Evolutionary conservation across 176 grass and related monocot species (phyloP).

Genomic region (Typha latifolia): DNA sequence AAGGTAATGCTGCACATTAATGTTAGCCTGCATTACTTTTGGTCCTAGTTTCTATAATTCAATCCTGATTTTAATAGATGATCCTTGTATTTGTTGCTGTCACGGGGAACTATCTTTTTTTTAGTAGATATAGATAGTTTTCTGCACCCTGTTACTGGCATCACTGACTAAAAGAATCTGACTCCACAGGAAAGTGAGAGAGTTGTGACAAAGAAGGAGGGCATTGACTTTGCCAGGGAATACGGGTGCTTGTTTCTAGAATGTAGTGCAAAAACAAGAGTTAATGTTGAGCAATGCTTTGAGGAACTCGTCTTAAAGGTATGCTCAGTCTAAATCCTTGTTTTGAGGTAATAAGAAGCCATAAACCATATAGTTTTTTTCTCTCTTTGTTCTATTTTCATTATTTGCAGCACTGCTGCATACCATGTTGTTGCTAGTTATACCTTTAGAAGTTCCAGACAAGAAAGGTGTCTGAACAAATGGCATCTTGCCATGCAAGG

Average conservation of each 20-base stretch:
- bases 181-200: slow-evolving; percentile 87
- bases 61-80: no score
- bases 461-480: no score
- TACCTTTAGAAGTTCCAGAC: no score
- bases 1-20: slow-evolving; percentile 41
- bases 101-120: background rate
- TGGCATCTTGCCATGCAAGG: no score
- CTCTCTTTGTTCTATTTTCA: no score
- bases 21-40: background rate
- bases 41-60: background rate
- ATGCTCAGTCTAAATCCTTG: background rate
- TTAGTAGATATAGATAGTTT: background rate
- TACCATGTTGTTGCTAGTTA: no score
- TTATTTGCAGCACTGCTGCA: no score
- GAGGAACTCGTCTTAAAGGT: slow-evolving; percentile 96
- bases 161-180: background rate
- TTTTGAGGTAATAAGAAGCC: background rate
- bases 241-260: slow-evolving; percentile 93
- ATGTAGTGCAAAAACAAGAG: slow-evolving; percentile 93
- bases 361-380: background rate
- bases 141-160: background rate
- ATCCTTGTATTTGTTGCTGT: background rate
- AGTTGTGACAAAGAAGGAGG: slow-evolving; percentile 85
- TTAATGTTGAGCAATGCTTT: slow-evolving; percentile 92
- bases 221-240: slow-evolving; percentile 87